Percentiles rank a stretch among this genome's conserved stretches.
phyloP scores from a whole-genome alignment of 1,284 basidiomycete genomes.

The Irpex sp. region DNA sequence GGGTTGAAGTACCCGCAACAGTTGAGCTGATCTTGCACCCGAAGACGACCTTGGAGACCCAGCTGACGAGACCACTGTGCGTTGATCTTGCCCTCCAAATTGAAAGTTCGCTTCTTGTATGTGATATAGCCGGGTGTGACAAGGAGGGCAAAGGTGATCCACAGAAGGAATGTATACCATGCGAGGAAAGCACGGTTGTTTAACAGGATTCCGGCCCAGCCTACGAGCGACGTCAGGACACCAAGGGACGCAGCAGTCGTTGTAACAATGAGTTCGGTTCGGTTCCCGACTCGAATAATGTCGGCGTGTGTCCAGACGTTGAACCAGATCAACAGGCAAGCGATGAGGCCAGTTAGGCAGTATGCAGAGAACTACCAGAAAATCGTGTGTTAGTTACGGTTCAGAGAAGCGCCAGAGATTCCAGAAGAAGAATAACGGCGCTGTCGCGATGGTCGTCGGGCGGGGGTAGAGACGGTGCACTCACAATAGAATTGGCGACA shows the following conservation, averaged over 20 bases:
- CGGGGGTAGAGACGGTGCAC: constrained; percentile 22
- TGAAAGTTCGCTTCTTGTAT: constrained; percentile 59
- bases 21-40: constrained; percentile 53
- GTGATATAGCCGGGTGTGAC: constrained; percentile 60
- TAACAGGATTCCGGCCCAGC: constrained; percentile 60
- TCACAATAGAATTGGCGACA: constrained; percentile 44
- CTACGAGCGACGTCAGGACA: constrained; percentile 52
- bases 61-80: constrained; percentile 52
- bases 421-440: constrained; percentile 4
- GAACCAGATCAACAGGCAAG: constrained; percentile 58
- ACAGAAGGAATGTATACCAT: constrained; percentile 53
- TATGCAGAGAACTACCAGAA: constrained; percentile 44
- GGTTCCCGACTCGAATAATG: constrained; percentile 54
- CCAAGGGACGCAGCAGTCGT: constrained; percentile 47
- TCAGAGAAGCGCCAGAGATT: background rate
- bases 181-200: constrained; percentile 66
- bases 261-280: constrained; percentile 52
- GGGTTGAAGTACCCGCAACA: constrained; percentile 65
- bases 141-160: constrained; percentile 56
- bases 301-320: constrained; percentile 55
- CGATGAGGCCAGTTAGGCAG: constrained; percentile 45
- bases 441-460: background rate
- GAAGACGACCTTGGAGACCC: constrained; percentile 43
- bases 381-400: background rate
- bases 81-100: constrained; percentile 63